phyloP scores from a whole-genome alignment of 441 rosid species.

The Manihot esculenta region DNA sequence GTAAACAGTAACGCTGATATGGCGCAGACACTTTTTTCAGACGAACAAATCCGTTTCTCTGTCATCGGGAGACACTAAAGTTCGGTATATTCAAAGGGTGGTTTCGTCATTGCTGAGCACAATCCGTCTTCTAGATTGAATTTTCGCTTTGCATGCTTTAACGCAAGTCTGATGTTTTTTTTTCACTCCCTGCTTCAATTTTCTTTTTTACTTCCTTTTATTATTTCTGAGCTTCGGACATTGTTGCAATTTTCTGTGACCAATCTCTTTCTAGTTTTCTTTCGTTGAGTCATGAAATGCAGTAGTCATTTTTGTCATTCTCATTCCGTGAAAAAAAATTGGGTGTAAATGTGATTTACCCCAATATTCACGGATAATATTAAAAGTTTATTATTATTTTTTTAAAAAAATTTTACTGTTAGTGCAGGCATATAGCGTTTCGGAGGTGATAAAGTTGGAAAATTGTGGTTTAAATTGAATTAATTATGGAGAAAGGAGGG shows the following conservation, averaged over 20 bases:
- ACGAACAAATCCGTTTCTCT: conserved; percentile 24
- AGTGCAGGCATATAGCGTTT: background rate
- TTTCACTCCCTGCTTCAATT: background rate
- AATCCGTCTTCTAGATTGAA: conserved; percentile 25
- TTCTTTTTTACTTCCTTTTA: background rate
- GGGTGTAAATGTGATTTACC: background rate
- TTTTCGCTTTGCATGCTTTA: conserved; percentile 17
- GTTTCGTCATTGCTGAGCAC: conserved; percentile 23
- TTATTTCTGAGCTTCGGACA: conserved; percentile 9
- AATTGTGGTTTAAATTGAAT: background rate
- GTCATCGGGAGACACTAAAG: too few species aligned
- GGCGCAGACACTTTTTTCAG: conserved; percentile 5
- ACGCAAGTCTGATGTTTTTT: conserved; percentile 4
- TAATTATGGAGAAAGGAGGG: conserved; percentile 13
- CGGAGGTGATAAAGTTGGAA: conserved; percentile 13
- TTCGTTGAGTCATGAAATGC: conserved; percentile 8
- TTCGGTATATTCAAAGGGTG: conserved; percentile 6
- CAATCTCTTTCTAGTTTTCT: background rate
- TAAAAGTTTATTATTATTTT: background rate
- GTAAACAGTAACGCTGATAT: conserved; percentile 26
- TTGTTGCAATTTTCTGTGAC: background rate
- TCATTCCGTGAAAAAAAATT: too few species aligned
- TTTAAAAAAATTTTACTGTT: background rate
- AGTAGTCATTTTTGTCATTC: conserved; percentile 31
- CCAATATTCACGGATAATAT: conserved; percentile 11